A percentile compares a stretch with the other conserved stretches of the same genome.
These are phyloP conservation scores for Teunomyces lycoperdinae DNA, from an alignment of 805 yeast species.

Conservation along the genomic window DNA sequence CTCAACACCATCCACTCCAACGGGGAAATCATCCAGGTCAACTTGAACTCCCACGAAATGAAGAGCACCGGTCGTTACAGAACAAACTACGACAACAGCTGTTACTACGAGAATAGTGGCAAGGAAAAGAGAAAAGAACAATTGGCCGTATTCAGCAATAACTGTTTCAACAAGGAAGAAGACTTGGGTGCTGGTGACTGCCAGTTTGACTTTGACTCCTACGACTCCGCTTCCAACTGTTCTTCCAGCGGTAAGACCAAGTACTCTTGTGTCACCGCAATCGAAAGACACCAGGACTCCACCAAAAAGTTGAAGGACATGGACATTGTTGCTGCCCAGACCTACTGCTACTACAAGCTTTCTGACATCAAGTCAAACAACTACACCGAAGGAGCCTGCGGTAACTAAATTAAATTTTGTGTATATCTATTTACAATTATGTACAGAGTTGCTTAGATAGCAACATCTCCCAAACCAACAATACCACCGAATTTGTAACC, in stretches of 20 bases:
- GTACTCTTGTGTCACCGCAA: conserved; percentile 13
- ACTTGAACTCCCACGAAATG: conserved; percentile 13
- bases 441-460: conserved; percentile 24
- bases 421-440: conserved; percentile 8
- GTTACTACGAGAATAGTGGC: conserved; percentile 7
- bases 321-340: conserved; percentile 11
- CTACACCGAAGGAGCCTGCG: conserved; percentile 11
- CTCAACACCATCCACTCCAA: conserved; percentile 11
- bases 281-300: conserved; percentile 11
- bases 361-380: conserved; percentile 7
- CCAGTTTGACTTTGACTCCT: conserved; percentile 9
- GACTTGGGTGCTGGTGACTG: conserved; percentile 10
- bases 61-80: conserved; percentile 10
- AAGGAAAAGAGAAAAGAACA: background rate
- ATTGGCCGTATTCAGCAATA: conserved; percentile 7
- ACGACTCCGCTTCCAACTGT: conserved; percentile 11
- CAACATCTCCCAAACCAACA: conserved; percentile 44
- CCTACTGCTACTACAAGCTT: conserved; percentile 10
- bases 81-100: conserved; percentile 8
- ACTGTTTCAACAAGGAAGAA: conserved; percentile 12
- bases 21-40: conserved; percentile 12
- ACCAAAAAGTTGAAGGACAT: conserved; percentile 8
- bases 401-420: conserved; percentile 10
- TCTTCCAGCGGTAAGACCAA: conserved; percentile 7
- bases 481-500: conserved; percentile 39